Percentiles rank a stretch among this genome's conserved stretches.
Conservation (phyloP, 768 basidiomycete genomes). For the Boletellus ananiceps region DNA sequence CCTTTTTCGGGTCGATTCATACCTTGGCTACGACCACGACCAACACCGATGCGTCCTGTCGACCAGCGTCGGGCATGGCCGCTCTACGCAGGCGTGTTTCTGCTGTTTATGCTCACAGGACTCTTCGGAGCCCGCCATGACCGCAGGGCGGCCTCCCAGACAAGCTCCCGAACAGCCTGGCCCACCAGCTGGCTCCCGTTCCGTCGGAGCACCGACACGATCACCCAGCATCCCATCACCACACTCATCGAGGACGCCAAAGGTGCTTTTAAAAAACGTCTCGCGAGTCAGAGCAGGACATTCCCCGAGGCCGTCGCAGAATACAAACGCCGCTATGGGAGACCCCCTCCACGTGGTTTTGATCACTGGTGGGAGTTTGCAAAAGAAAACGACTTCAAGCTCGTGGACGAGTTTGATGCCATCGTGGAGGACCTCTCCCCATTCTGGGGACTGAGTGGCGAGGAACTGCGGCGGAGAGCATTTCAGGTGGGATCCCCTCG, state of each 20-base stretch:
- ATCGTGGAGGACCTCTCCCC: slow-evolving; percentile 78
- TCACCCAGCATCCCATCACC: slow-evolving; percentile 71
- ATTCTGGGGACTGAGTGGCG: slow-evolving; percentile 72
- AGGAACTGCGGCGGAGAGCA: slow-evolving; percentile 64
- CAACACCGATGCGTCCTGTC: slow-evolving; percentile 13
- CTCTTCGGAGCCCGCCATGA: slow-evolving; percentile 39
- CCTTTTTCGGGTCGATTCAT: slow-evolving; percentile 16
- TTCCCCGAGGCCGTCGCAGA: slow-evolving; percentile 74
- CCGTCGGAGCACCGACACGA: not conserved
- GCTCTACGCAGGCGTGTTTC: slow-evolving; percentile 39
- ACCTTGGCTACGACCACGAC: slow-evolving; percentile 1
- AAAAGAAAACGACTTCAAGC: slow-evolving; percentile 60
- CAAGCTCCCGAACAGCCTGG: slow-evolving; percentile 9
- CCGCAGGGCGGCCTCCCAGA: not conserved
- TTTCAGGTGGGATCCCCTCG: slow-evolving; percentile 40
- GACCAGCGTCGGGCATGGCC: slow-evolving; percentile 33
- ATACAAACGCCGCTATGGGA: slow-evolving; percentile 73
- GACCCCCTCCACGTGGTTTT: slow-evolving; percentile 85
- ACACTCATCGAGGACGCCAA: slow-evolving; percentile 82
- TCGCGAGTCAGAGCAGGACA: slow-evolving; percentile 75
- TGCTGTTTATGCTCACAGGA: slow-evolving; percentile 49
- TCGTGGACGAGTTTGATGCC: slow-evolving; percentile 88
- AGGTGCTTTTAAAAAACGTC: slow-evolving; percentile 55
- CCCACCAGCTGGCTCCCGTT: slow-evolving; percentile 23
- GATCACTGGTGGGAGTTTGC: slow-evolving; percentile 88